phyloP scores from a whole-genome alignment of 2,329 filamentous ascomycete genomes.

The Paecilomyces dactylethromorphus region DNA sequence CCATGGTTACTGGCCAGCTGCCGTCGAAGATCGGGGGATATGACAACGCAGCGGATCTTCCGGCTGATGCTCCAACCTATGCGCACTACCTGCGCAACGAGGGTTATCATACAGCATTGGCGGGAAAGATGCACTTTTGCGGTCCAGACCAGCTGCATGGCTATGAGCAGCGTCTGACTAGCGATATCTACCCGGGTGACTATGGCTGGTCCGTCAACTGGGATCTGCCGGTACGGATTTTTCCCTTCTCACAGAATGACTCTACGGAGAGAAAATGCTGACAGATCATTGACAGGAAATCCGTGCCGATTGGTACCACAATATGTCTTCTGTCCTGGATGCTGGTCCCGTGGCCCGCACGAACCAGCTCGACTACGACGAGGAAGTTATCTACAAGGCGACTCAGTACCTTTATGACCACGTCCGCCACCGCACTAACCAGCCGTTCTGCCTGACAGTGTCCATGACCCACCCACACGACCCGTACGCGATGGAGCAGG shows the following conservation, averaged over 20 bases:
- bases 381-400: slow-evolving; percentile 90
- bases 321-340: slow-evolving; percentile 87
- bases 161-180: slow-evolving; percentile 87
- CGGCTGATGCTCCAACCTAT: slow-evolving; percentile 81
- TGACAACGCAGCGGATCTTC: slow-evolving; percentile 82
- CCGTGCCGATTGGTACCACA: slow-evolving; percentile 91
- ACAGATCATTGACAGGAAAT: slow-evolving; percentile 24
- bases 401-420: slow-evolving; percentile 88
- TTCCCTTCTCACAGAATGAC: not conserved
- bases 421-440: slow-evolving; percentile 68
- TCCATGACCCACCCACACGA: slow-evolving; percentile 94
- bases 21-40: slow-evolving; percentile 88
- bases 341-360: slow-evolving; percentile 82
- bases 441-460: slow-evolving; percentile 83
- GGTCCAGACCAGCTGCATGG: slow-evolving; percentile 85
- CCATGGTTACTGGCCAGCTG: slow-evolving; percentile 86
- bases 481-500: slow-evolving; percentile 86
- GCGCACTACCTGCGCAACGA: slow-evolving; percentile 80
- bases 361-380: slow-evolving; percentile 93
- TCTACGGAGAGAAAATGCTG: not conserved
- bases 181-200: slow-evolving; percentile 90
- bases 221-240: slow-evolving; percentile 64
- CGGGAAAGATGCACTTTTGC: slow-evolving; percentile 97
- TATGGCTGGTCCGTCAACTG: slow-evolving; percentile 94
- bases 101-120: slow-evolving; percentile 84